phyloP scores from a whole-genome alignment of 495 filamentous ascomycete genomes.

The Thozetella sp. region DNA sequence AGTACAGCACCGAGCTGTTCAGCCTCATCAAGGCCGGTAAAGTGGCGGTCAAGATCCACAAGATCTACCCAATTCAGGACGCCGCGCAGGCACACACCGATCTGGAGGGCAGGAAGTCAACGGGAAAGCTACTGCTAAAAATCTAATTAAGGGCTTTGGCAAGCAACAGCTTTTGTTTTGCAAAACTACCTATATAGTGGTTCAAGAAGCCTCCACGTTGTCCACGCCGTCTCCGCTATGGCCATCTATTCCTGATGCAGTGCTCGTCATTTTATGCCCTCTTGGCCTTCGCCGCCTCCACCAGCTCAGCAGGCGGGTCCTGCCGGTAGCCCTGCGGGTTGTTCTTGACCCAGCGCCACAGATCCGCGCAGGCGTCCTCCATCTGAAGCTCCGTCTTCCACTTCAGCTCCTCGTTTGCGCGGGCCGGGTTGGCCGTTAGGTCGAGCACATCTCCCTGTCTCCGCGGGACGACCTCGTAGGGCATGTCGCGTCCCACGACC shows the following conservation, averaged over 20 bases:
- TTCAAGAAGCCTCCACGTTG: background rate
- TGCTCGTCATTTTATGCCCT: constrained; percentile 20
- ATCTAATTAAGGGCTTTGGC: constrained; percentile 5
- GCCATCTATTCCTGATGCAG: background rate
- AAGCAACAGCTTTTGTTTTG: background rate
- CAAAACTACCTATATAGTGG: background rate
- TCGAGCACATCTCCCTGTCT: constrained; percentile 91
- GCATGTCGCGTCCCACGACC: constrained; percentile 80
- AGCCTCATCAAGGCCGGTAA: constrained; percentile 66
- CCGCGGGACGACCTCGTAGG: constrained; percentile 83
- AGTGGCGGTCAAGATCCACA: constrained; percentile 75
- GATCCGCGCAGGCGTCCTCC: constrained; percentile 89
- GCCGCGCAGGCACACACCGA: constrained; percentile 77
- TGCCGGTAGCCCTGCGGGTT: constrained; percentile 96
- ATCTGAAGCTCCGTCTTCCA: constrained; percentile 93
- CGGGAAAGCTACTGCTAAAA: constrained; percentile 73
- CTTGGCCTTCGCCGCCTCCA: constrained; percentile 65
- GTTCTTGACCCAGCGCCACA: constrained; percentile 95
- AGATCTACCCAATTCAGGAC: constrained; percentile 80
- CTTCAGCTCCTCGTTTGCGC: constrained; percentile 82
- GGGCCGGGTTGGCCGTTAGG: constrained; percentile 87
- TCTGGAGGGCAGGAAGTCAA: constrained; percentile 80
- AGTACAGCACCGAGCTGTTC: constrained; percentile 75
- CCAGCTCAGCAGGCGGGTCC: constrained; percentile 79
- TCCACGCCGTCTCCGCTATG: constrained; percentile 5